Conservation (phyloP, 176 grass and related monocot genomes). For the Puya raimondii region DNA sequence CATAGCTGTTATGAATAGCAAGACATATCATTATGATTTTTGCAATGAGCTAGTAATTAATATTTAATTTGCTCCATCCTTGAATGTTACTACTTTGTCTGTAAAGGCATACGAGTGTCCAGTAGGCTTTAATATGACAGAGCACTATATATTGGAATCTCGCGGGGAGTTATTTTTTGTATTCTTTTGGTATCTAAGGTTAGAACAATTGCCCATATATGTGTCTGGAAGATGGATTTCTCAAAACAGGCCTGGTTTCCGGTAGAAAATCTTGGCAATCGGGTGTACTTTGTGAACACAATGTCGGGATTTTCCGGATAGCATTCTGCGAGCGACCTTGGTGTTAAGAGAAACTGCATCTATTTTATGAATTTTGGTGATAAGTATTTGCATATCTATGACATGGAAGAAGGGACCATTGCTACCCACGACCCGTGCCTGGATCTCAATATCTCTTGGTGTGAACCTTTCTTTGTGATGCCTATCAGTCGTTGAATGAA, state of each 20-base stretch:
- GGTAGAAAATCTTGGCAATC: not conserved
- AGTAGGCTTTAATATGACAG: not conserved
- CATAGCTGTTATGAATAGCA: not conserved
- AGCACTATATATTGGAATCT: not conserved
- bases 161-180: not conserved
- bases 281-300: not conserved
- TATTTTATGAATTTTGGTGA: not conserved
- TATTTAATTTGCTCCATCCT: not conserved
- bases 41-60: not conserved
- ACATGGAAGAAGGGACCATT: not conserved
- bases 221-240: not conserved
- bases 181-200: not conserved
- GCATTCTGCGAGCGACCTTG: not conserved
- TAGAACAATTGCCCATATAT: not conserved
- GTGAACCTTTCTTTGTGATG: not conserved
- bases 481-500: not conserved
- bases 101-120: not conserved
- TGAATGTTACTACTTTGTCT: not conserved
- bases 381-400: not conserved
- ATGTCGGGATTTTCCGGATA: not conserved
- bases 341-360: not conserved
- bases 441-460: not conserved
- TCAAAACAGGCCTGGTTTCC: not conserved
- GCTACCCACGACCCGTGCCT: not conserved
- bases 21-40: not conserved